A percentile compares a stretch with the other conserved stretches of the same genome.
These are phyloP conservation scores for Candida easanensis DNA, from an alignment of 805 yeast species.

Conservation along the genomic window DNA sequence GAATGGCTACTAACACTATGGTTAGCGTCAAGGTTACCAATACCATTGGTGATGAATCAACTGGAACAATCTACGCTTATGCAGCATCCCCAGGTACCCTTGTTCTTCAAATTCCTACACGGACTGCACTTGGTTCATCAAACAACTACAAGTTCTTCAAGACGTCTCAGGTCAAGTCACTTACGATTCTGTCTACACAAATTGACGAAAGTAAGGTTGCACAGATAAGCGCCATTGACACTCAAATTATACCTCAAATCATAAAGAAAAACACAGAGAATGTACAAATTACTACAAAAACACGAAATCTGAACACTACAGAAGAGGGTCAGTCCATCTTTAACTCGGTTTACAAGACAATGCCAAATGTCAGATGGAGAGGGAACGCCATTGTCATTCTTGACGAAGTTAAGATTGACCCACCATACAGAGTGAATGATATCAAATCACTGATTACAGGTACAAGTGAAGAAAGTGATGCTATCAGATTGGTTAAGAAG, in stretches of 20 bases:
- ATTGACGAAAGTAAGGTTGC: conserved; percentile 22
- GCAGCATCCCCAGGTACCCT: conserved; percentile 40
- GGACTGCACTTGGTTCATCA: conserved; percentile 9
- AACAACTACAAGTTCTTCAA: conserved; percentile 50
- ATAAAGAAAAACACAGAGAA: conserved; percentile 20
- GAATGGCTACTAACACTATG: not conserved
- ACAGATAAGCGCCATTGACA: conserved; percentile 16
- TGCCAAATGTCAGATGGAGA: conserved; percentile 44
- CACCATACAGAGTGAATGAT: conserved; percentile 39
- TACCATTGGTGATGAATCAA: conserved; percentile 49
- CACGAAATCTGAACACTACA: conserved; percentile 35
- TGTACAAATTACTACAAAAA: conserved; percentile 23
- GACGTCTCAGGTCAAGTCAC: conserved; percentile 52
- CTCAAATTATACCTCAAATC: conserved; percentile 15
- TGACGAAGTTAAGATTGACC: conserved; percentile 43
- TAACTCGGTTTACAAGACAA: conserved; percentile 41
- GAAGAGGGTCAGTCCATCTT: conserved; percentile 44
- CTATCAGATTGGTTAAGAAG: conserved; percentile 41
- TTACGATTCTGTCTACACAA: conserved; percentile 44
- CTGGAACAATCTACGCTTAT: conserved; percentile 65
- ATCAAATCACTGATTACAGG: conserved; percentile 12
- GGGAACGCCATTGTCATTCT: conserved; percentile 42
- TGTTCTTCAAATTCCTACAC: conserved; percentile 26
- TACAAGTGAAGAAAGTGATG: conserved; percentile 21
- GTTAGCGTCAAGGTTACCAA: conserved; percentile 58